Evolutionary conservation across 2,329 filamentous ascomycete species (phyloP).

Genomic region (Orbilia ellipsospora): DNA sequence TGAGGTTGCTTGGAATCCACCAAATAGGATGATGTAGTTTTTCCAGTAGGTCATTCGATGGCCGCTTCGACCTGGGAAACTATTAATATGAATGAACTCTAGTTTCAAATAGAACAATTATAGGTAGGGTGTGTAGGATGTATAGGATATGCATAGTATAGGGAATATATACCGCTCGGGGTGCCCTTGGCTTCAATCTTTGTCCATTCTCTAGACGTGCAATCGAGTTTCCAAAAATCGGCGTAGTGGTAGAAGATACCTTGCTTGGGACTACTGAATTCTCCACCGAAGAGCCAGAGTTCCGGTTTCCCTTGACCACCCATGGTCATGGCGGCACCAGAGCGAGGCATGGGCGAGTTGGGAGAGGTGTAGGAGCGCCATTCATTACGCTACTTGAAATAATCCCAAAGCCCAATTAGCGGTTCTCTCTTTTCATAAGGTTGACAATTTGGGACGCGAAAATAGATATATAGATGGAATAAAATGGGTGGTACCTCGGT

Average conservation of each 20-base stretch:
- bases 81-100: neutral
- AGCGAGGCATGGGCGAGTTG: constrained; percentile 88
- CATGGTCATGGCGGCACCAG: constrained; percentile 85
- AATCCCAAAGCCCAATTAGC: constrained; percentile 68
- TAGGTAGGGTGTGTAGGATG: no score
- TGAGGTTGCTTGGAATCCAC: constrained; percentile 96
- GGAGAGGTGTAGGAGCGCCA: constrained; percentile 92
- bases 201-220: constrained; percentile 86
- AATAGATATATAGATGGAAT: constrained; percentile 67
- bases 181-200: constrained; percentile 77
- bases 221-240: constrained; percentile 95
- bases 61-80: constrained; percentile 79
- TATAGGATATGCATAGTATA: neutral
- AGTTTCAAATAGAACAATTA: no score
- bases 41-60: constrained; percentile 98
- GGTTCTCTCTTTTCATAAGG: neutral
- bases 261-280: constrained; percentile 96
- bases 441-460: neutral
- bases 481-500: constrained; percentile 66
- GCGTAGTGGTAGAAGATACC: constrained; percentile 99
- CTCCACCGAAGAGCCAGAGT: constrained; percentile 93
- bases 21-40: constrained; percentile 94
- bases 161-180: constrained; percentile 28
- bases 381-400: constrained; percentile 76
- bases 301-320: constrained; percentile 82